Evolutionary conservation across 2,329 filamentous ascomycete species (phyloP), one percentile per base, ranked within the genome.

Genomic region (Cordyceps farinosa): DNA sequence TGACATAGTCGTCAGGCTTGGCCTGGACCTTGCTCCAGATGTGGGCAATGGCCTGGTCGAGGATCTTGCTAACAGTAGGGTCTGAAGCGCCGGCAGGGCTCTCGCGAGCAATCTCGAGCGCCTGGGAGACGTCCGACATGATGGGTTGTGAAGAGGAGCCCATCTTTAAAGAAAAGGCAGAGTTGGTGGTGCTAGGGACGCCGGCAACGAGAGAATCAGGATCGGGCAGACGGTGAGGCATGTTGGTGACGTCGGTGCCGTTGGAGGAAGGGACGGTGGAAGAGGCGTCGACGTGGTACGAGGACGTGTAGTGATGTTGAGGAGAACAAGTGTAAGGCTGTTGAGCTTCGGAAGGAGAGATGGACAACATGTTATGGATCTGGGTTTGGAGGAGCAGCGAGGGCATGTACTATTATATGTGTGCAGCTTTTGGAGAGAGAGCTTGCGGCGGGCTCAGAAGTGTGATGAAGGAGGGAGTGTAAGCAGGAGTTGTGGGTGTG

Each of bases 51-150:
- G 85, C 87, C 57, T 74, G 74, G 72, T 92, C 87, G 45, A 96
- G 85, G 63, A 89, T 86, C 65, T 79, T 78, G 70, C 80, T 82
- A 63, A 92, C 83, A 59, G 79, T 79, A 8, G 85, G 80, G 70
- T 93, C 87, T 59, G 86, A 78, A 17, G 80, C 79, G 63, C 86
- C 88, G 65, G 88, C 87, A 64, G 88, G 84, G 71, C 82, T 88
- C 73, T 92, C 90, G 66, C 91, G 85, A 15, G 90, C 91, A 64
- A 90, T 84, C 70, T 93, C 87, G 61, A 96, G 82, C 30, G 90
- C 90, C 73, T 87, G 83, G 65, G 85, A 80, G 62, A 92, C 84
- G 61, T 63, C 53, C 5, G 52, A 45, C 61, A 58, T 58, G 53
- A 30, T n/a, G 60, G 50, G 59, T 22, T 42, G 36, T 2, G 57